Evolutionary conservation across 495 filamentous ascomycete species (phyloP).

Genomic region (Aspergillus olivimuriae): DNA sequence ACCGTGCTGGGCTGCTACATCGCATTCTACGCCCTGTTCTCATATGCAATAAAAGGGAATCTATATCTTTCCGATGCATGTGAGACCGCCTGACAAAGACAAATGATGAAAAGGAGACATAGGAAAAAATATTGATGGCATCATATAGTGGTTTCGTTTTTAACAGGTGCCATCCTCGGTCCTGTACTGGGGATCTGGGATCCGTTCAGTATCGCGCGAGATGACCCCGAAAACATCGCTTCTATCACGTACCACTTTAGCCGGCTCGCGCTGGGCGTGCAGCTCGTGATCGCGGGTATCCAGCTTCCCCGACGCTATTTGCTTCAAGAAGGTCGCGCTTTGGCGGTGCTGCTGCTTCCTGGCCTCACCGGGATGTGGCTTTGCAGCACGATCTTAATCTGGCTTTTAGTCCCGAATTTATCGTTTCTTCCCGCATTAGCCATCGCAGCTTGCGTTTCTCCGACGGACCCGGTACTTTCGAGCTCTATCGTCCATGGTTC

Average conservation of each 20-base stretch:
- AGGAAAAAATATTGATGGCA: too few relatives aligned
- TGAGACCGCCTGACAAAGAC: constrained; percentile 36
- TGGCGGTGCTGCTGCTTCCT: constrained; percentile 73
- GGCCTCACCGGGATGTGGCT: constrained; percentile 90
- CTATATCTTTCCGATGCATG: constrained; percentile 89
- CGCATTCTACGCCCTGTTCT: constrained; percentile 80
- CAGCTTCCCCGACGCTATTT: constrained; percentile 89
- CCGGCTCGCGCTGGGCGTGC: constrained; percentile 83
- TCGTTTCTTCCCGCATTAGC: constrained; percentile 71
- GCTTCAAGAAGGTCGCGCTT: constrained; percentile 69
- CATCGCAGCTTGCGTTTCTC: constrained; percentile 78
- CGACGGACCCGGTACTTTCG: constrained; percentile 85
- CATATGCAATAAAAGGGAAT: constrained; percentile 81
- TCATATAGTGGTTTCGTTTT: constrained; percentile 70
- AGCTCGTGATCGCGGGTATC: constrained; percentile 82
- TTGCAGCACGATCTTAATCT: constrained; percentile 69
- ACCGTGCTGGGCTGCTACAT: constrained; percentile 82
- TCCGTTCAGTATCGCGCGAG: constrained; percentile 52
- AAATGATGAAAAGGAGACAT: not conserved
- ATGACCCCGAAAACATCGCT: too few relatives aligned
- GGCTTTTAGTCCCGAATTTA: constrained; percentile 68
- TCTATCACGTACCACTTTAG: constrained; percentile 82
- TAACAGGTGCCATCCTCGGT: constrained; percentile 77
- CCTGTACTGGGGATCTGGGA: constrained; percentile 68
- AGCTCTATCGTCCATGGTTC: constrained; percentile 91